phyloP scores from a whole-genome alignment of 2,329 filamentous ascomycete species.

The Onygenales sp. region DNA sequence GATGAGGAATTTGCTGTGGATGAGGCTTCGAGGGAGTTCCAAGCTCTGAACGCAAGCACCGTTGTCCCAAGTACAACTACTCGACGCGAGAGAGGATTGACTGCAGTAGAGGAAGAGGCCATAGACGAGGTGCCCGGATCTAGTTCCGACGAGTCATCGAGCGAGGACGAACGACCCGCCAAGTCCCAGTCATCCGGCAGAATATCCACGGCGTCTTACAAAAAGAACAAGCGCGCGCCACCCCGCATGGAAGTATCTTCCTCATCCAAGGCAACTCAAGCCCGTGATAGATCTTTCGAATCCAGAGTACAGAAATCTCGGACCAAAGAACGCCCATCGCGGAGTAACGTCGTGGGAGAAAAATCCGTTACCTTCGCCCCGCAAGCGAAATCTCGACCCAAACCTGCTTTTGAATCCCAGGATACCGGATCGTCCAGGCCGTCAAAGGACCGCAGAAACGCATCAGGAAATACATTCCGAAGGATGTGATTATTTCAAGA shows the following conservation, averaged over 20 bases:
- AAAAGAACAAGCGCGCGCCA: slow-evolving; percentile 40
- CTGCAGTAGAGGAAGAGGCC: slow-evolving; percentile 54
- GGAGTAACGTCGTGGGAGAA: slow-evolving; percentile 34
- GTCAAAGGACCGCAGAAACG: slow-evolving; percentile 38
- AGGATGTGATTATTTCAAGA: slow-evolving; percentile 26
- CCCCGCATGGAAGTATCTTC: slow-evolving; percentile 51
- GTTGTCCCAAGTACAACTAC: slow-evolving; percentile 25
- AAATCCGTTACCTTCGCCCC: slow-evolving; percentile 54
- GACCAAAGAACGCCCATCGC: slow-evolving; percentile 23
- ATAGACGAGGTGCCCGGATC: slow-evolving; percentile 41
- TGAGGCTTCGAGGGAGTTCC: slow-evolving; percentile 79
- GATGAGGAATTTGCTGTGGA: slow-evolving; percentile 90
- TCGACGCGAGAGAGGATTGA: slow-evolving; percentile 42
- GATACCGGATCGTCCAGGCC: slow-evolving; percentile 17
- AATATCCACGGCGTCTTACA: slow-evolving; percentile 48
- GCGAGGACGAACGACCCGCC: slow-evolving; percentile 19
- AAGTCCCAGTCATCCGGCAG: slow-evolving; percentile 30
- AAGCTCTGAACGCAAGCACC: slow-evolving; percentile 80
- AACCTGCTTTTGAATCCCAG: slow-evolving; percentile 10
- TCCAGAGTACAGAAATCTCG: slow-evolving; percentile 41
- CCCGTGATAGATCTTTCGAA: slow-evolving; percentile 48
- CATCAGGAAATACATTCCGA: slow-evolving; percentile 40
- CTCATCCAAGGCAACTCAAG: slow-evolving; percentile 33
- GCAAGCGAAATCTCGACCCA: slow-evolving; percentile 28
- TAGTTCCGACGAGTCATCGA: slow-evolving; percentile 27